Base-by-base conservation (phyloP, 805 yeast species). In the Barnettozyma pratensis region DNA sequence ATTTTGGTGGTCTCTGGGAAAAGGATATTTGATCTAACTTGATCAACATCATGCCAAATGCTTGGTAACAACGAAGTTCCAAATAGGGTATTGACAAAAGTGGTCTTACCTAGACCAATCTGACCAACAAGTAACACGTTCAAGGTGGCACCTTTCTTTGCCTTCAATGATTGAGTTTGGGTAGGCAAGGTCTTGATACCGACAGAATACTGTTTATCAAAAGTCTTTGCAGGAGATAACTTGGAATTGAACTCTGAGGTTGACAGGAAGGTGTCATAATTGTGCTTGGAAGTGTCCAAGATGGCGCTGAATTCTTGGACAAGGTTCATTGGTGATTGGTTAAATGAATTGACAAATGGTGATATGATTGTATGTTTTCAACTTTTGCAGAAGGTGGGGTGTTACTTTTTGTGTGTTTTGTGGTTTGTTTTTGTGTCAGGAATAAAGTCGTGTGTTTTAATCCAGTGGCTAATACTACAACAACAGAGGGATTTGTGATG, bases 51-150 rank as follows among this genome's bases (percentile, higher is more conserved):
- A 60, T 62, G 74, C 76, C 56, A 66, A 56, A 60, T 69, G 67
- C 53, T 68, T 60, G 67, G 72, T 55, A 64, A 64, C 45, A 65
- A 70, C 45, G 61, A 39, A 2, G 83, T 68, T 41, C 84, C 83
- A 64, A 88, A 86, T 53, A 91, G 73, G 7, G 95, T 83, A 71
- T 91, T 87, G 57, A 89, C 70, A 54, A 90, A 87, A 1, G 92
- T 80, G 4, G 88, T 79, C 62, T 87, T 88, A 1, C 90, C 88
- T 45, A 87, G 73, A 4, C 97, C 97, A 44, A 85, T 74, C 65
- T 85, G 90, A 31, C 97, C 97, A 42, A 85, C 90, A 36, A 89
- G 80, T 86, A 90, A 80, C 48, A 91, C 60, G 41, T 95, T 88
- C 67, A 87, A 85, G 28, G 81, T 72, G 25, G 87, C 81, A 14